Evolutionary conservation across 2,329 filamentous ascomycete species (phyloP).

Genomic region (Colletotrichum sp.): DNA sequence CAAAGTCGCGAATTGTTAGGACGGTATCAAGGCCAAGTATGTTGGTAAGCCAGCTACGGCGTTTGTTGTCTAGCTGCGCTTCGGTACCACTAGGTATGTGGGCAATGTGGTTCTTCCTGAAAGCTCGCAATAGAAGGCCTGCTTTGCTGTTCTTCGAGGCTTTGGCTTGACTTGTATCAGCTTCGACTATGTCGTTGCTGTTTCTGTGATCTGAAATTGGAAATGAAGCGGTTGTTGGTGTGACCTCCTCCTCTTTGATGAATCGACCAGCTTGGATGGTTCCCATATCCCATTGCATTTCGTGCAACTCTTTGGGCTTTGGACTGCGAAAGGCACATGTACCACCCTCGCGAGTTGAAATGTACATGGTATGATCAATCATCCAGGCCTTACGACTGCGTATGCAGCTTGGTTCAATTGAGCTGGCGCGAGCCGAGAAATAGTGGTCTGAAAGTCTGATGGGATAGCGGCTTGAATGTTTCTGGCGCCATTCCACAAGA

Average conservation of each 20-base stretch:
- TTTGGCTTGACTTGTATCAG: background rate
- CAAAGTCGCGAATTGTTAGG: background rate
- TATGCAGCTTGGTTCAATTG: slow-evolving; percentile 36
- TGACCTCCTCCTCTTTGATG: slow-evolving; percentile 36
- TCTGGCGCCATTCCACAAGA: slow-evolving; percentile 40
- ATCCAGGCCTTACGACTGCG: slow-evolving; percentile 45
- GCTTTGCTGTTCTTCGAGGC: background rate
- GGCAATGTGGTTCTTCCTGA: background rate
- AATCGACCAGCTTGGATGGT: slow-evolving; percentile 32
- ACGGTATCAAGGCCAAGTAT: slow-evolving; percentile 12
- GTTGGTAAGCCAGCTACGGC: slow-evolving; percentile 1
- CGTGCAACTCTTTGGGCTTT: slow-evolving; percentile 43
- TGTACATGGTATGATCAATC: slow-evolving; percentile 47
- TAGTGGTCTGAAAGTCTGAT: slow-evolving; percentile 45
- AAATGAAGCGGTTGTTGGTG: slow-evolving; percentile 17
- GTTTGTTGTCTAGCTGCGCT: background rate
- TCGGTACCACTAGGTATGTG: background rate
- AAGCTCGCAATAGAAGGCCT: background rate
- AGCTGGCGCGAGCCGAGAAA: slow-evolving; percentile 26
- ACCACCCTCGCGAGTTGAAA: slow-evolving; percentile 41
- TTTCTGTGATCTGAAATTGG: slow-evolving; percentile 19
- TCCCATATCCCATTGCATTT: slow-evolving; percentile 43
- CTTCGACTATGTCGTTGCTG: slow-evolving; percentile 5
- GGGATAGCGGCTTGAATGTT: slow-evolving; percentile 41
- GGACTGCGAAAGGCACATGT: slow-evolving; percentile 41